Evolutionary conservation across 148 eudicot genomes (phyloP).

Genomic region (Camellia japonica): DNA sequence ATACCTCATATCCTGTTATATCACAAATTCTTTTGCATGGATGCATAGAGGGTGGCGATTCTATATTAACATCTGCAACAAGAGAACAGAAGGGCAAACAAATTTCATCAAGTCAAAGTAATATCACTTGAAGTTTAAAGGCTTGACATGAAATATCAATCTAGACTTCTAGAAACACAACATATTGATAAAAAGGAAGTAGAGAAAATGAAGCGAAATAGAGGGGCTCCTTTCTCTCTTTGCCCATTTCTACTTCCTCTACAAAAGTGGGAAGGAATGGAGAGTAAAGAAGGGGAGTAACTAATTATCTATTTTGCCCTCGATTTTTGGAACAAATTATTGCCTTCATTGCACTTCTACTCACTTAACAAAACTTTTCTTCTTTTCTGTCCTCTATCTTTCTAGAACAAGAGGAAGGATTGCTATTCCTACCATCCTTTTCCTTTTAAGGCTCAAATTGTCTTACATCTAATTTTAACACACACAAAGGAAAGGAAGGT

Average conservation of each 20-base stretch:
- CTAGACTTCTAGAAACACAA: not conserved
- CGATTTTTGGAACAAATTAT: no score
- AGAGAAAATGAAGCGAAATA: no score
- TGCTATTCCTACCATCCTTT: no score
- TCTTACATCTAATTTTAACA: not conserved
- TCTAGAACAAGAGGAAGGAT: no score
- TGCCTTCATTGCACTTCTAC: no score
- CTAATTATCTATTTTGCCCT: no score
- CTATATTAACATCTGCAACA: constrained; percentile 81
- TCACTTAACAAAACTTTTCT: no score
- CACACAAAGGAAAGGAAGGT: not conserved
- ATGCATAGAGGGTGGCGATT: constrained; percentile 91
- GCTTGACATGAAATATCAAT: not conserved
- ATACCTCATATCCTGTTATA: constrained; percentile 89
- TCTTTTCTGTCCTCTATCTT: no score
- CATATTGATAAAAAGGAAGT: not conserved
- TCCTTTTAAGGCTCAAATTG: not conserved
- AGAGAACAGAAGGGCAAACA: constrained; percentile 3
- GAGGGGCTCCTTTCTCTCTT: no score
- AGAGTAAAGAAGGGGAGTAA: no score
- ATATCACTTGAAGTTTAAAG: not conserved
- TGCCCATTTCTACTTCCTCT: no score
- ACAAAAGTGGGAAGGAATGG: no score
- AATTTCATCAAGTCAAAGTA: not conserved
- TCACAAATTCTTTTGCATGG: constrained; percentile 91